phyloP scores from a whole-genome alignment of 2,329 filamentous ascomycete species.

The Fusarium buharicum region DNA sequence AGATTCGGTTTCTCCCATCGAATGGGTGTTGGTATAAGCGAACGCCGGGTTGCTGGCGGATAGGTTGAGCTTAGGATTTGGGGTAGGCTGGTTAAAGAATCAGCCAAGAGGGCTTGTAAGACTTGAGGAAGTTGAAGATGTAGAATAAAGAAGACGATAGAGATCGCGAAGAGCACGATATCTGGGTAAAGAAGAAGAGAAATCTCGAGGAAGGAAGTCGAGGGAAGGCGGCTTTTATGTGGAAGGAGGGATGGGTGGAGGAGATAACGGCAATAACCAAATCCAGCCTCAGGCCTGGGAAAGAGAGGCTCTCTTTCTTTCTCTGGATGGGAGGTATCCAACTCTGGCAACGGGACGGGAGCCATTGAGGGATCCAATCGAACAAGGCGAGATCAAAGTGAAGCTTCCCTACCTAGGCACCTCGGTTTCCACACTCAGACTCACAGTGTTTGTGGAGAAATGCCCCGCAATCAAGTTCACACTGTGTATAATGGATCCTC shows the following conservation, averaged over 20 bases:
- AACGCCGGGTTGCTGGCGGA: constrained; percentile 21
- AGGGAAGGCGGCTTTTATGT: constrained; percentile 40
- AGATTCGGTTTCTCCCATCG: constrained; percentile 55
- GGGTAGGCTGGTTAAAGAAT: constrained; percentile 18
- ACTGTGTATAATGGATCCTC: constrained; percentile 21
- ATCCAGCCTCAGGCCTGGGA: neutral
- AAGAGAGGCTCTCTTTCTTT: constrained; percentile 20
- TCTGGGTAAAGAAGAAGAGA: constrained; percentile 34
- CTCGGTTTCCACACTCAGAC: constrained; percentile 9
- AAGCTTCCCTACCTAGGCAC: constrained; percentile 15
- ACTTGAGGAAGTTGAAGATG: constrained; percentile 5
- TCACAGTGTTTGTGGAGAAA: constrained; percentile 19
- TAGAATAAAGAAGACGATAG: constrained; percentile 16
- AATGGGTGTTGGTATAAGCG: constrained; percentile 49
- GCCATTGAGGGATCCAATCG: constrained; percentile 9
- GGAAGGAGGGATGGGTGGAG: constrained; percentile 25
- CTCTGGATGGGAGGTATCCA: constrained; percentile 28
- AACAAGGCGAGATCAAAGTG: constrained; percentile 17
- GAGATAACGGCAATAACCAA: constrained; percentile 16
- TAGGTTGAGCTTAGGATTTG: constrained; percentile 5
- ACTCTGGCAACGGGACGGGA: neutral
- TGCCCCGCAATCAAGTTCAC: constrained; percentile 17
- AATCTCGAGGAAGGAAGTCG: constrained; percentile 12
- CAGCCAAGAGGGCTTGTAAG: constrained; percentile 25
- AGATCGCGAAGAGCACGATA: constrained; percentile 38